Conservation (phyloP, 768 basidiomycete genomes). For the Naganishia friedmannii region DNA sequence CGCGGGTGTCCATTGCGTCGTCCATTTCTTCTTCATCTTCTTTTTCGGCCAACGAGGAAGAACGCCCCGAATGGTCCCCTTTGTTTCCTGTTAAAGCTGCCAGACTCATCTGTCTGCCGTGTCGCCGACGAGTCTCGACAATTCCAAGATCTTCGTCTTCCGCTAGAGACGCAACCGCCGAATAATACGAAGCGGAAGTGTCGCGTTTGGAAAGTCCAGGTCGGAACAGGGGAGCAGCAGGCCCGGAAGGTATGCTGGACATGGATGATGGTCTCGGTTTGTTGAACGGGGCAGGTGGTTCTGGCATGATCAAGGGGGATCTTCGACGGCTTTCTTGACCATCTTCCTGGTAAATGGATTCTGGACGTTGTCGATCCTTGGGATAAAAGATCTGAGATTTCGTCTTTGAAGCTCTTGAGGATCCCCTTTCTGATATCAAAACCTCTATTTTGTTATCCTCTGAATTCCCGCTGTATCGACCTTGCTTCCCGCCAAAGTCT, state of each 20-base stretch:
- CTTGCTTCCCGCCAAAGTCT: slow-evolving; percentile 23
- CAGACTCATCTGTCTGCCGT: slow-evolving; percentile 44
- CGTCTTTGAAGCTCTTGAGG: slow-evolving; percentile 19
- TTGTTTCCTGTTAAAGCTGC: slow-evolving; percentile 35
- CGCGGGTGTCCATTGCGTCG: background rate
- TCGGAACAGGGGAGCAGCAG: slow-evolving; percentile 18
- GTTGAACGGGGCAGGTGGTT: slow-evolving; percentile 1
- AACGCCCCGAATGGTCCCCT: background rate
- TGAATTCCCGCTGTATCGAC: slow-evolving; percentile 8
- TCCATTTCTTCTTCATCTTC: background rate
- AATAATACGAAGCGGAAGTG: slow-evolving; percentile 40
- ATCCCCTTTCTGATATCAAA: slow-evolving; percentile 9
- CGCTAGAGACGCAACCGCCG: slow-evolving; percentile 29
- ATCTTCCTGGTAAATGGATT: slow-evolving; percentile 17
- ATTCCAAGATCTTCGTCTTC: slow-evolving; percentile 31
- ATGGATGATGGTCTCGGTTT: slow-evolving; percentile 27
- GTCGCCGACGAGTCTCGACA: slow-evolving; percentile 38
- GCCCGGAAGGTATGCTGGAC: slow-evolving; percentile 20
- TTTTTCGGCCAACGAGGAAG: background rate
- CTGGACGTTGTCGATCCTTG: slow-evolving; percentile 8
- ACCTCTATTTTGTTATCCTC: slow-evolving; percentile 18
- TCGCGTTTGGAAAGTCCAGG: slow-evolving; percentile 8
- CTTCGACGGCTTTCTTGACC: background rate
- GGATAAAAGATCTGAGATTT: slow-evolving; percentile 22
- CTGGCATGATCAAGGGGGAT: background rate